These are phyloP conservation scores for Oryza nivara DNA, from an alignment of 176 grass and related monocot species.

Conservation along the genomic window DNA sequence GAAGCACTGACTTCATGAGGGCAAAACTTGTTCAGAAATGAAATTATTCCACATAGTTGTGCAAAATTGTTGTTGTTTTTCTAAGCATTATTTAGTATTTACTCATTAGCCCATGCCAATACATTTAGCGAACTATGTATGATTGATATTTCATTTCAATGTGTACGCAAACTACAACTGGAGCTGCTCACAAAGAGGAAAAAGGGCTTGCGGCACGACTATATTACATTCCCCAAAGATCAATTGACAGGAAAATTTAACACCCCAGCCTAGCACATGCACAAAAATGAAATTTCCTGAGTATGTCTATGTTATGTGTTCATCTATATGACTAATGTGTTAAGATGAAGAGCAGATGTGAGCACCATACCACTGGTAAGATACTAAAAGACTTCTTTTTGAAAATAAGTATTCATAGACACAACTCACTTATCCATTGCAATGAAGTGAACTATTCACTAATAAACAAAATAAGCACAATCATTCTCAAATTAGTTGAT, in stretches of 20 bases:
- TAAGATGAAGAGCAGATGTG: neutral
- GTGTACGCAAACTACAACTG: neutral
- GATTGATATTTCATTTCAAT: too few relatives aligned
- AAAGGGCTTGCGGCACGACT: neutral
- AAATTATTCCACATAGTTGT: neutral
- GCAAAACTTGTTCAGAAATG: neutral
- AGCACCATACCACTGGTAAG: neutral
- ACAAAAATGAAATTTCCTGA: neutral
- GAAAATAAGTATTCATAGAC: neutral
- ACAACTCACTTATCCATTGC: neutral
- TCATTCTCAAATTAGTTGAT: neutral
- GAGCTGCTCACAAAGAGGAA: neutral
- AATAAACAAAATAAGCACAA: neutral
- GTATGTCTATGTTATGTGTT: neutral
- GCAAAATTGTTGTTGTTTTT: neutral
- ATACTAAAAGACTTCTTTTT: too few relatives aligned
- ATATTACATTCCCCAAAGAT: neutral
- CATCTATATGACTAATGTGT: neutral
- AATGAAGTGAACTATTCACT: neutral
- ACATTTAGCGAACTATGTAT: neutral
- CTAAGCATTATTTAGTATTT: neutral
- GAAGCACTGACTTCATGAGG: constrained; percentile 19
- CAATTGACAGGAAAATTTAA: neutral
- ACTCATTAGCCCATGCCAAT: neutral
- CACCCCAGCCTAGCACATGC: neutral